Conservation (phyloP, 2,329 filamentous ascomycete genomes). For the Paecilomyces dactylethromorphus region DNA sequence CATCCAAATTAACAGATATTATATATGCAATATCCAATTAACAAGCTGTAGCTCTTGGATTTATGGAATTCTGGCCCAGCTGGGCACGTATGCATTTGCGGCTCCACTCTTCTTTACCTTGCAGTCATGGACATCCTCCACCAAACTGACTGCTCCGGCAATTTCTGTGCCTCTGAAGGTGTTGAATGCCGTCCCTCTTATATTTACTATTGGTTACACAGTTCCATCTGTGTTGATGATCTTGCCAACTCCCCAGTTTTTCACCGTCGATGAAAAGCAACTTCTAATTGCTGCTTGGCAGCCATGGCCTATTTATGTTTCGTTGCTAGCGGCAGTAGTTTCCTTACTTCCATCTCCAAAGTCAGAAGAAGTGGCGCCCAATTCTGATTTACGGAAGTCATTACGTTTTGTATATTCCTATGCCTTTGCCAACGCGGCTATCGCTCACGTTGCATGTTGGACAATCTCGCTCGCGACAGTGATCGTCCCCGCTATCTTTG, state of each 20-base stretch:
- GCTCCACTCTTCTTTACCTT: neutral
- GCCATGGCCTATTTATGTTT: neutral
- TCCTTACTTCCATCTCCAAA: neutral
- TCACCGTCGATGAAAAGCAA: neutral
- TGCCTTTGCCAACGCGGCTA: neutral
- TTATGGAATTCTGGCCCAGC: neutral
- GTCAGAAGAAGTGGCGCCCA: neutral
- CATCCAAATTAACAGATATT: no score
- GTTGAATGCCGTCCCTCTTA: neutral
- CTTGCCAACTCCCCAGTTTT: neutral
- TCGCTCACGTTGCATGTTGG: neutral
- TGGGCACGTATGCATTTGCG: neutral
- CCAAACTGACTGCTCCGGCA: neutral
- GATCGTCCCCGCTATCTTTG: neutral
- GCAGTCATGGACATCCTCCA: neutral
- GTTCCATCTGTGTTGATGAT: neutral
- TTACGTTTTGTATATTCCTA: slow-evolving; percentile 1
- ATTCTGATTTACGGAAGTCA: neutral
- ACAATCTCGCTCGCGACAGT: neutral
- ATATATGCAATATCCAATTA: no score
- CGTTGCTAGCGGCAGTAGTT: neutral
- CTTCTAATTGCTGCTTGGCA: neutral
- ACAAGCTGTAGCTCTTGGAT: neutral
- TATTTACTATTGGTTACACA: neutral
- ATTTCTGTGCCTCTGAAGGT: neutral